These are phyloP conservation scores for Goffeauzyma gilvescens DNA, from an alignment of 768 basidiomycete species.

Conservation along the genomic window DNA sequence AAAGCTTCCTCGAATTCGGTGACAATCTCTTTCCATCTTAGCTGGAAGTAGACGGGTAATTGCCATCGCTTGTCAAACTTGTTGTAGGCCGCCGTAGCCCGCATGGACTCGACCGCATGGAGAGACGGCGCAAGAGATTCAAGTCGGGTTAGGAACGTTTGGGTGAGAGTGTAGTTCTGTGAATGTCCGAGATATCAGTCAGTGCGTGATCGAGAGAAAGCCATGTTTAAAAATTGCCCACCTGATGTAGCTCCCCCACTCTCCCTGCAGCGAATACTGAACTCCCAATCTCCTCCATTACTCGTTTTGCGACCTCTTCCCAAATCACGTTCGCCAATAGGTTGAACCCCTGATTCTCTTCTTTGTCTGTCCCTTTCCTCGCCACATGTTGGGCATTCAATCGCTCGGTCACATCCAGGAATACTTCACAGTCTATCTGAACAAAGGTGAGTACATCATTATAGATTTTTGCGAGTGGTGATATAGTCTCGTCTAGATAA, in stretches of 20 bases:
- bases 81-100: conserved; percentile 48
- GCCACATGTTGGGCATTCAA: background rate
- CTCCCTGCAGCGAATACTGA: conserved; percentile 78
- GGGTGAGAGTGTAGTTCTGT: conserved; percentile 68
- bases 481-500: conserved; percentile 41
- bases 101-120: conserved; percentile 50
- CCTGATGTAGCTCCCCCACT: conserved; percentile 75
- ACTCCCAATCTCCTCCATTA: conserved; percentile 67
- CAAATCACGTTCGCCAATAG: conserved; percentile 77
- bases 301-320: conserved; percentile 58
- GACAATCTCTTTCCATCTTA: conserved; percentile 90
- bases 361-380: conserved; percentile 3
- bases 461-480: conserved; percentile 56
- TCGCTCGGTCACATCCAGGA: background rate
- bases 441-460: conserved; percentile 65
- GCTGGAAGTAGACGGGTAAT: conserved; percentile 85
- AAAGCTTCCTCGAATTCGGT: conserved; percentile 53
- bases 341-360: conserved; percentile 42
- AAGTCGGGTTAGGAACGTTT: conserved; percentile 60
- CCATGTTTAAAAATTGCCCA: conserved; percentile 35
- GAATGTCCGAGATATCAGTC: background rate
- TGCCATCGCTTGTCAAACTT: conserved; percentile 81
- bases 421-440: background rate
- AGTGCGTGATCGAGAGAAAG: background rate
- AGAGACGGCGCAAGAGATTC: conserved; percentile 65